These are phyloP conservation scores for Polytrichum commune DNA, from an alignment of 225 moss, liverwort and hornwort genomes.

Conservation along the genomic window DNA sequence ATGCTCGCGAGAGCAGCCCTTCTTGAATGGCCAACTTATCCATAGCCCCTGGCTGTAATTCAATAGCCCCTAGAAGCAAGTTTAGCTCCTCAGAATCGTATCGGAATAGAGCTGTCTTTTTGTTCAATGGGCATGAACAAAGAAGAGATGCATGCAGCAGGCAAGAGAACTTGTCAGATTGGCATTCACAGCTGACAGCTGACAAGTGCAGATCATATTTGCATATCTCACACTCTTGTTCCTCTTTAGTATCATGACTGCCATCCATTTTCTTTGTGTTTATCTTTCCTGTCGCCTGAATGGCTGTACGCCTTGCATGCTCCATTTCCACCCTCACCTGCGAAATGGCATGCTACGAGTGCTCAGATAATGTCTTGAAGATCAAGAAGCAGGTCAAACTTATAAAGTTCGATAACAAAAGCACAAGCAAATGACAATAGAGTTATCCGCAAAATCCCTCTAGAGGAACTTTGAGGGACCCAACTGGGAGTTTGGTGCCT, in stretches of 20 bases:
- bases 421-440: not conserved
- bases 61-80: constrained; percentile 47
- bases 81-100: constrained; percentile 43
- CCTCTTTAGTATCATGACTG: constrained; percentile 47
- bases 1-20: not conserved
- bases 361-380: not conserved
- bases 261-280: constrained; percentile 41
- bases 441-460: not conserved
- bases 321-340: constrained; percentile 60
- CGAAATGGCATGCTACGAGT: not conserved
- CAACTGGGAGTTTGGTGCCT: not conserved
- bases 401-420: not conserved
- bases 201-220: constrained; percentile 64
- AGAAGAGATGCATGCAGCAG: constrained; percentile 44
- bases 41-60: constrained; percentile 43
- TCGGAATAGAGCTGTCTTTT: constrained; percentile 45
- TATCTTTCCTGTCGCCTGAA: not conserved
- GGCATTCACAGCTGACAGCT: constrained; percentile 54
- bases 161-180: constrained; percentile 55
- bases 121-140: constrained; percentile 48
- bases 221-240: constrained; percentile 56
- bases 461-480: no score
- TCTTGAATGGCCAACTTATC: constrained; percentile 37
- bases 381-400: not conserved
- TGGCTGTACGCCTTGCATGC: constrained; percentile 20